Conservation (phyloP, 345 rosid species). For the Aethionema arabicum region DNA sequence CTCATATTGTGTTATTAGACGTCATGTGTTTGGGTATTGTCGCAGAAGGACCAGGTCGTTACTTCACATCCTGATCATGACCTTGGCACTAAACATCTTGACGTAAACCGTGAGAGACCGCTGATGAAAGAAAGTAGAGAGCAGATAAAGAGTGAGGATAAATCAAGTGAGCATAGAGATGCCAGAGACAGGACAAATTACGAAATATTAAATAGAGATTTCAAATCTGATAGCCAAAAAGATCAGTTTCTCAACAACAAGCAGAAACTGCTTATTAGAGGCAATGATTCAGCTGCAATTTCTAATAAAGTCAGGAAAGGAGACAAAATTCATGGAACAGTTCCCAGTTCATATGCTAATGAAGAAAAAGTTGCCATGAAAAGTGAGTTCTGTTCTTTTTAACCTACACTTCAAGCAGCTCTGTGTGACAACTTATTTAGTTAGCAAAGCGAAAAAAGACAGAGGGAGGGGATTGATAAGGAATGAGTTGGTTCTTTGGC, state of each 20-base stretch:
- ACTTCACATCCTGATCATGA: conserved; percentile 53
- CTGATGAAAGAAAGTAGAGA: conserved; percentile 57
- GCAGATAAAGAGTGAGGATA: conserved; percentile 54
- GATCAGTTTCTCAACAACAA: conserved; percentile 57
- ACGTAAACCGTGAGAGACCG: conserved; percentile 52
- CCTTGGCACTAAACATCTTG: conserved; percentile 55
- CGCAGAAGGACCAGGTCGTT: conserved; percentile 64
- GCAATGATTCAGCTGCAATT: conserved; percentile 51
- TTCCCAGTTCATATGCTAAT: conserved; percentile 52
- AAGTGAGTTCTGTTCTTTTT: conserved; percentile 20
- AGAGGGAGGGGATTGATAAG: neutral
- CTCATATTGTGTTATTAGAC: neutral
- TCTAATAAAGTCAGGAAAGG: conserved; percentile 58
- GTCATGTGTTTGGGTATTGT: conserved; percentile 36
- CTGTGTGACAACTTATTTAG: neutral
- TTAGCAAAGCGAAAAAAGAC: too few species aligned
- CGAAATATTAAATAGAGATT: conserved; percentile 30
- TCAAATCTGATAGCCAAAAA: conserved; percentile 59
- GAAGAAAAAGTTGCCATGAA: conserved; percentile 47
- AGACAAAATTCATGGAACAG: conserved; percentile 48
- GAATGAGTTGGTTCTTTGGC: conserved; percentile 4
- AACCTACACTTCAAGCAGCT: too few species aligned
- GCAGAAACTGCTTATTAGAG: conserved; percentile 40
- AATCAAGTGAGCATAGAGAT: conserved; percentile 67
- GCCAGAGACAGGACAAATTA: conserved; percentile 30